These are phyloP conservation scores for Psidium guajava DNA, from an alignment of 345 rosid species.

Conservation along the genomic window DNA sequence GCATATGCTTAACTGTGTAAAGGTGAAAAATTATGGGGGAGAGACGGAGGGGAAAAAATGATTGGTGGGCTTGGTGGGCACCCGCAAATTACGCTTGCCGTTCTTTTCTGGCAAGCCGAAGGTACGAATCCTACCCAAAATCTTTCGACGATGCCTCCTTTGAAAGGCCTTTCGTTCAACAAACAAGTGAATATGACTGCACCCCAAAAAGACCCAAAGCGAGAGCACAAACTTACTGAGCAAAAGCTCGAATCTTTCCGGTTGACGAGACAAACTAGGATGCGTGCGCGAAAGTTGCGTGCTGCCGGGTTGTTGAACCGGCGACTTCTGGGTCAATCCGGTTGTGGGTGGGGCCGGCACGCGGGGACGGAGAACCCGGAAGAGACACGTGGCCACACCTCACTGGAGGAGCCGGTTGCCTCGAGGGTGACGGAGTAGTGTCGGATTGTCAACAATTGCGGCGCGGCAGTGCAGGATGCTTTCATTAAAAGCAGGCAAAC, in stretches of 20 bases:
- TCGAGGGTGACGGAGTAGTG: not conserved
- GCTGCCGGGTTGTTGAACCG: not conserved
- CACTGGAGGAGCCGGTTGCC: not conserved
- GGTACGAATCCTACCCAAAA: not conserved
- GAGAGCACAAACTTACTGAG: not conserved
- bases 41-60: not conserved
- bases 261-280: not conserved
- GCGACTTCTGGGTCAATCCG: not conserved
- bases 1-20: not conserved
- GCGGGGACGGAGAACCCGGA: not conserved
- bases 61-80: conserved; percentile 1
- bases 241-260: not conserved
- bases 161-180: not conserved
- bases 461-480: not conserved
- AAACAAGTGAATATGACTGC: not conserved
- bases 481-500: not conserved
- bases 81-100: not conserved
- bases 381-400: not conserved
- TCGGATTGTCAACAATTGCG: not conserved
- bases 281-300: not conserved
- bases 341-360: not conserved
- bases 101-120: not conserved
- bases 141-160: not conserved
- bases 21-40: not conserved
- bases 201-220: not conserved